Percentiles rank a stretch among this genome's conserved stretches.
phyloP scores from a whole-genome alignment of 371 early-diverging fungal species.

The Mucor lusitanicus region DNA sequence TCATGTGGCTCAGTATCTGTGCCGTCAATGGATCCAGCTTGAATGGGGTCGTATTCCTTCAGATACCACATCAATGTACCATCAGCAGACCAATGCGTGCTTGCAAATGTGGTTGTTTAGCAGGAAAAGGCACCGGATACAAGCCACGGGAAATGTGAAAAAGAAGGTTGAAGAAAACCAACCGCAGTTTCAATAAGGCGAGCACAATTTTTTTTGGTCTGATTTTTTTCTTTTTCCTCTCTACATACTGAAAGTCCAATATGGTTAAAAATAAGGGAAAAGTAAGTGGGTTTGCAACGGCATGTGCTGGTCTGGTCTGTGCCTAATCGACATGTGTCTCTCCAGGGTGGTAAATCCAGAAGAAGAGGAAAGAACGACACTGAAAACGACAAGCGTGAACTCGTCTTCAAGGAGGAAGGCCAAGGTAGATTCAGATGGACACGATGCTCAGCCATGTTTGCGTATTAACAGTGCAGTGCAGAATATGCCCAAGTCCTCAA shows the following conservation, averaged over 20 bases:
- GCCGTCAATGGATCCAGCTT: conserved; percentile 64
- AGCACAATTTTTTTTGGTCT: conserved; percentile 4
- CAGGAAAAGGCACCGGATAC: conserved; percentile 9
- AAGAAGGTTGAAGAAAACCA: neutral
- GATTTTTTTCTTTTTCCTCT: conserved; percentile 8
- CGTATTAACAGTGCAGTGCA: conserved; percentile 15
- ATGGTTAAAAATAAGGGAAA: conserved; percentile 39
- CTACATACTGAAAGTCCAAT: neutral
- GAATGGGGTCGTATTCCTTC: conserved; percentile 53
- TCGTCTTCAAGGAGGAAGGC: conserved; percentile 93
- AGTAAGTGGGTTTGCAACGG: neutral
- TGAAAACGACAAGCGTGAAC: conserved; percentile 93
- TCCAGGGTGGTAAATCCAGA: conserved; percentile 95
- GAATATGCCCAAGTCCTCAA: conserved; percentile 96
- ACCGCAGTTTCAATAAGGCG: conserved; percentile 25
- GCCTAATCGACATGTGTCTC: neutral
- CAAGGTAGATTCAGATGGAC: conserved; percentile 57
- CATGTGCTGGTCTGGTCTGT: neutral
- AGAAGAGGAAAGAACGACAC: conserved; percentile 97
- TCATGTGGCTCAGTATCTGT: conserved; percentile 54
- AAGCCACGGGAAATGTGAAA: conserved; percentile 18
- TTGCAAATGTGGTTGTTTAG: neutral
- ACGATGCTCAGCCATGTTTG: neutral
- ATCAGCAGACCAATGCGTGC: neutral
- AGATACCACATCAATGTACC: conserved; percentile 54